phyloP scores from a whole-genome alignment of 768 basidiomycete species.

The Panus rudis region DNA sequence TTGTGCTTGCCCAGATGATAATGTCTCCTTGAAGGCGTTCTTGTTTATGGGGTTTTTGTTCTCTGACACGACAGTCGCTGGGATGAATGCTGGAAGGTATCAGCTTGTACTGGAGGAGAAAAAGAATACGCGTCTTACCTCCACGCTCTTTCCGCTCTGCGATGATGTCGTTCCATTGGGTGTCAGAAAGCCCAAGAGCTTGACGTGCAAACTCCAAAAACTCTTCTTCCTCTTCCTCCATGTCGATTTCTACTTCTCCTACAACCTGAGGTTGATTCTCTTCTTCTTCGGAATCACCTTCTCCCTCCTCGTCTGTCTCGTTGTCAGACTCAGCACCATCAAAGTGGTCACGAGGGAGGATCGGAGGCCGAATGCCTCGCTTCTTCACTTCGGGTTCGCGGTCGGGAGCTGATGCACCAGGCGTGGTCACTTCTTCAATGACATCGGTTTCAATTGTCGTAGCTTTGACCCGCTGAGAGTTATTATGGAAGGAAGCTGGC shows the following conservation, averaged over 20 bases:
- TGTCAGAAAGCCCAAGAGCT: slow-evolving; percentile 79
- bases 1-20: neutral
- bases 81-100: slow-evolving; percentile 48
- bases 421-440: slow-evolving; percentile 17
- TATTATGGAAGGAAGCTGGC: slow-evolving; percentile 61
- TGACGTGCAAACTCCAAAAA: slow-evolving; percentile 94
- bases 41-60: slow-evolving; percentile 5
- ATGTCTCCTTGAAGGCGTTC: slow-evolving; percentile 1
- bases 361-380: slow-evolving; percentile 65
- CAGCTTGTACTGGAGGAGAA: neutral
- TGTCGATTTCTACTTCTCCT: slow-evolving; percentile 81
- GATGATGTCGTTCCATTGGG: slow-evolving; percentile 87
- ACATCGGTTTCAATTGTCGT: slow-evolving; percentile 37
- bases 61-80: slow-evolving; percentile 21
- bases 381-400: slow-evolving; percentile 18
- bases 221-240: slow-evolving; percentile 90
- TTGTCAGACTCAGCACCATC: slow-evolving; percentile 95
- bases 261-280: slow-evolving; percentile 81
- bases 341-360: slow-evolving; percentile 75
- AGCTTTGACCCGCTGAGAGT: slow-evolving; percentile 61
- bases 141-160: slow-evolving; percentile 71
- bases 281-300: slow-evolving; percentile 52
- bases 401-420: slow-evolving; percentile 1
- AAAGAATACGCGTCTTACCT: slow-evolving; percentile 42
- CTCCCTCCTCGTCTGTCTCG: slow-evolving; percentile 64